A percentile compares a stretch with the other conserved stretches of the same genome.
phyloP scores from a whole-genome alignment of 139 green algal genomes.

The Coccomyxa sp. region DNA sequence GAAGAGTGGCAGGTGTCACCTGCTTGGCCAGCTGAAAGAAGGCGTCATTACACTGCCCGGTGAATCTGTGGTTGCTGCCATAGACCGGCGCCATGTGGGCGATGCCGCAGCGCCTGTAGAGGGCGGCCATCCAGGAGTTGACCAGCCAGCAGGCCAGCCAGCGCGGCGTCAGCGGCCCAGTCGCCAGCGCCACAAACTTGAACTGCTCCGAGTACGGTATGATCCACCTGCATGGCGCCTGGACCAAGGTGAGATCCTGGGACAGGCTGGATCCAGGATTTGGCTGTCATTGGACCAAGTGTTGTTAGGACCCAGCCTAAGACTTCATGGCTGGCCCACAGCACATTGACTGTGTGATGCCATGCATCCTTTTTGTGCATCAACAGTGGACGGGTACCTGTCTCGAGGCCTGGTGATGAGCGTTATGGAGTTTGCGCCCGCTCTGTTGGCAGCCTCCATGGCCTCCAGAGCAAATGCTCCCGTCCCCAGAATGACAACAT shows the following conservation, averaged over 20 bases:
- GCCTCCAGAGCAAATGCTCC: slow-evolving; percentile 16
- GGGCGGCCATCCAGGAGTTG: slow-evolving; percentile 1
- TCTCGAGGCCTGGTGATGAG: background rate
- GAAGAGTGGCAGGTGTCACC: background rate
- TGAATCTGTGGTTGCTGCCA: background rate
- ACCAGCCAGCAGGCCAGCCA: background rate
- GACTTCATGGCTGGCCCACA: no score
- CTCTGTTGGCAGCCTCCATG: slow-evolving; percentile 9
- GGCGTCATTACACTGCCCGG: slow-evolving; percentile 31
- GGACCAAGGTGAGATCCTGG: no score
- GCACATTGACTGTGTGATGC: no score
- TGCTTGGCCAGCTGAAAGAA: slow-evolving; percentile 22
- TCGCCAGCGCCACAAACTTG: slow-evolving; percentile 12
- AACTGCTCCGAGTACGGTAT: slow-evolving; percentile 30
- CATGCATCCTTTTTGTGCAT: no score
- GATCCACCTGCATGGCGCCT: slow-evolving; percentile 13
- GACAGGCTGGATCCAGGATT: no score
- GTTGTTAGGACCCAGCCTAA: background rate
- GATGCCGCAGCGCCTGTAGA: slow-evolving; percentile 10
- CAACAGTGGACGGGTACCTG: background rate
- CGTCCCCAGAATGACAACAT: slow-evolving; percentile 16
- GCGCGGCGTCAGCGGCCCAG: slow-evolving; percentile 18
- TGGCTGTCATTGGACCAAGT: background rate
- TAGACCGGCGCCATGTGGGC: slow-evolving; percentile 12
- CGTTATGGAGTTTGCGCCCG: slow-evolving; percentile 3